Percentiles rank a stretch among this genome's conserved stretches.
phyloP scores from a whole-genome alignment of 306 rosid species.

The Cajanus cajan region DNA sequence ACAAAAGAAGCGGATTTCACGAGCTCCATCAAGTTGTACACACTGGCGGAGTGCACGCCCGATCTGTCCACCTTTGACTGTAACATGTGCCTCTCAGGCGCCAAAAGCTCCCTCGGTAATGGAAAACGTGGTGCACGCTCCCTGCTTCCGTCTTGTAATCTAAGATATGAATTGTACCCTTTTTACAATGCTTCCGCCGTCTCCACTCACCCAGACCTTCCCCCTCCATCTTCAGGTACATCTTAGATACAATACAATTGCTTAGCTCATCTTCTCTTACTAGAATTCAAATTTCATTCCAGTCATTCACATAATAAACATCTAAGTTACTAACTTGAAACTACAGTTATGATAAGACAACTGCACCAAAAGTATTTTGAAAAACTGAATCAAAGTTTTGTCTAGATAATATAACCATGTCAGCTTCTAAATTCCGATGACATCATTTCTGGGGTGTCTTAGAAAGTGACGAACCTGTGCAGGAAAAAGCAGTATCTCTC shows the following conservation, averaged over 20 bases:
- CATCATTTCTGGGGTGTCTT: not conserved
- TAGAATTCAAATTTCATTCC: too few species aligned
- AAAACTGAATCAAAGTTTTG: not conserved
- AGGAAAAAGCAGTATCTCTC: constrained; percentile 33
- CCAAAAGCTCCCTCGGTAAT: constrained; percentile 24
- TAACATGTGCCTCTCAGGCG: constrained; percentile 30
- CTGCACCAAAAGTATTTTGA: not conserved
- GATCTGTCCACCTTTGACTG: constrained; percentile 21
- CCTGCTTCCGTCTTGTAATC: constrained; percentile 39
- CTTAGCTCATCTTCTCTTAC: too few species aligned
- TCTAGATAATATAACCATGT: not conserved
- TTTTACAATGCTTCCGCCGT: constrained; percentile 35
- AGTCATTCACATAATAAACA: too few species aligned
- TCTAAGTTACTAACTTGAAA: not conserved
- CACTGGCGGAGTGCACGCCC: constrained; percentile 48
- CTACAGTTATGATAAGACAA: not conserved
- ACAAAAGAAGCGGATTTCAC: constrained; percentile 14
- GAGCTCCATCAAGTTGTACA: constrained; percentile 31
- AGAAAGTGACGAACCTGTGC: constrained; percentile 1
- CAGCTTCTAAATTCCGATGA: not conserved
- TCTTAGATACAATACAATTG: too few species aligned
- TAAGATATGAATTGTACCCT: constrained; percentile 37
- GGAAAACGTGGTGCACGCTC: constrained; percentile 34
- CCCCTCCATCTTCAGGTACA: constrained; percentile 36
- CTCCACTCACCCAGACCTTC: not conserved